phyloP scores from a whole-genome alignment of 1,284 basidiomycete genomes.

The Termitomyces sp. region DNA sequence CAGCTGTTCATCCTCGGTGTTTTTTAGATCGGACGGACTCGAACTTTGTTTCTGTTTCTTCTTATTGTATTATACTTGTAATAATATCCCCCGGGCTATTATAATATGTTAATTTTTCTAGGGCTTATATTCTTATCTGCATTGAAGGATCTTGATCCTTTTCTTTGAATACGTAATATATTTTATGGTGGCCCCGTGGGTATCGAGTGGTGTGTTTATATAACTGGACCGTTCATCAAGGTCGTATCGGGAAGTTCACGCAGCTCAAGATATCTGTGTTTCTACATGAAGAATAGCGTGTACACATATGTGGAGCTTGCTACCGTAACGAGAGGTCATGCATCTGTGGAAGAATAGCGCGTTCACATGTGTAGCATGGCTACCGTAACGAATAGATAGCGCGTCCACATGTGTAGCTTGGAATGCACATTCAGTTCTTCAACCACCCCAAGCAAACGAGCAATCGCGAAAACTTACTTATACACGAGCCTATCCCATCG shows the following conservation, averaged over 20 bases:
- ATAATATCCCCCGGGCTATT: neutral
- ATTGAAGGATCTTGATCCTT: neutral
- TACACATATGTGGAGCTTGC: neutral
- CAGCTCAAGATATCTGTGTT: neutral
- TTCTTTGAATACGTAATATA: neutral
- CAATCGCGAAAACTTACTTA: too few species aligned
- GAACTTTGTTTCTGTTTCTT: neutral
- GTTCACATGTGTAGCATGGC: neutral
- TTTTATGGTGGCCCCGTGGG: neutral
- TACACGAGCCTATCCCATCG: neutral
- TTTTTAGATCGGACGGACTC: neutral
- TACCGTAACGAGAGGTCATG: neutral
- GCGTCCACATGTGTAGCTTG: too few species aligned
- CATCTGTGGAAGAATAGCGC: neutral
- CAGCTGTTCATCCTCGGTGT: neutral
- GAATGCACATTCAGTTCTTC: neutral
- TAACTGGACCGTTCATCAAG: too few species aligned
- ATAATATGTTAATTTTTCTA: neutral
- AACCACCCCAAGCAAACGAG: too few species aligned
- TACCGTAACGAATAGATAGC: neutral
- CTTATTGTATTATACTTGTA: neutral
- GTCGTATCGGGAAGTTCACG: neutral
- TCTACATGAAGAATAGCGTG: neutral
- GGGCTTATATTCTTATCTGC: neutral
- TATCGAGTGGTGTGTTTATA: neutral